Evolutionary conservation across 78 protist genomes (phyloP).

Genomic region (Cyanophora paradoxa): DNA sequence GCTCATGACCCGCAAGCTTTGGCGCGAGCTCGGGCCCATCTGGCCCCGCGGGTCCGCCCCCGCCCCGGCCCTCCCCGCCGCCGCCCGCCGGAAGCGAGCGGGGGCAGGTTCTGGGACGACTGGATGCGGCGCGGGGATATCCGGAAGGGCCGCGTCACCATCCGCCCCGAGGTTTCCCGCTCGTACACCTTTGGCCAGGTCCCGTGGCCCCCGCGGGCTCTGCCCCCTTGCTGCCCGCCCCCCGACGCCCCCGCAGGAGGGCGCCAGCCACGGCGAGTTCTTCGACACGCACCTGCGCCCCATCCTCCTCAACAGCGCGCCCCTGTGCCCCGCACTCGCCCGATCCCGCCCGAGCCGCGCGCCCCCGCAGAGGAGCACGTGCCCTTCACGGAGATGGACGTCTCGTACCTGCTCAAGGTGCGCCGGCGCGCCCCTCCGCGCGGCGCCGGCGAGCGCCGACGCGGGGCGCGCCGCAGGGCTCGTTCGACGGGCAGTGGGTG

Average conservation of each 20-base stretch:
- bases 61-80: background rate
- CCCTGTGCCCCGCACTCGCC: no score
- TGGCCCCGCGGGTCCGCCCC: slow-evolving; percentile 48
- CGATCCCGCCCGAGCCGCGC: no score
- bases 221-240: slow-evolving; percentile 67
- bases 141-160: background rate
- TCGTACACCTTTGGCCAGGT: slow-evolving; percentile 17
- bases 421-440: no score
- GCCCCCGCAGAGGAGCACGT: no score
- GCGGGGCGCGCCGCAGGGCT: no score
- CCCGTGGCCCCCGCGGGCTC: background rate
- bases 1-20: slow-evolving; percentile 61
- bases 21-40: slow-evolving; percentile 45
- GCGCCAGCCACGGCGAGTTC: background rate
- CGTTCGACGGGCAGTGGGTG: no score
- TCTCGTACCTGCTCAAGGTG: no score
- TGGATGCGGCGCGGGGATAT: slow-evolving; percentile 36
- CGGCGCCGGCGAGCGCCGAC: no score
- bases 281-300: background rate
- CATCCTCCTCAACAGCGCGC: background rate
- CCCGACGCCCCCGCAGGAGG: background rate
- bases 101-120: slow-evolving; percentile 75
- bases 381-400: no score
- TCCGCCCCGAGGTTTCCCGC: slow-evolving; percentile 65
- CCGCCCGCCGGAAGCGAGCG: background rate